Base-by-base conservation (phyloP, 768 basidiomycete genomes). In the Russula emetica region DNA sequence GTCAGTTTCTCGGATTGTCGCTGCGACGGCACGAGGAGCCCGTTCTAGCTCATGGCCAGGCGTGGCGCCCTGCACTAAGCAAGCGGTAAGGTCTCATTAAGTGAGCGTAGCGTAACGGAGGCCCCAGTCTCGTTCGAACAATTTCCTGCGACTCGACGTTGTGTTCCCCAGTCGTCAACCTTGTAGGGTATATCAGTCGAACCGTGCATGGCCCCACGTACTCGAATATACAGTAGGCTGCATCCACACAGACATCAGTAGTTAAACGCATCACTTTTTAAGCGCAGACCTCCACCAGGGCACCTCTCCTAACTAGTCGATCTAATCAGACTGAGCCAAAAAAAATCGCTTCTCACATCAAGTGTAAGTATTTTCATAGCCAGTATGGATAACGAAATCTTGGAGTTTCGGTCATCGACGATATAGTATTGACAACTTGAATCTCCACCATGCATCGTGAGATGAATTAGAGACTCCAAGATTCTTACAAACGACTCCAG, bases 81-180 rank as follows among this genome's bases (percentile, higher is more conserved):
- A 57, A 69, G 67, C 34, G 59, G 69, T 54, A 51, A 73, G 52
- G 56, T 28, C n/a, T 70, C 74, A n/a, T 44, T 36, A 11, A 44
- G 47, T 11, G 56, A 55, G 36, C 62, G 66, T 20, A 52, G 36
- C 28, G 28, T 28, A 28, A 4, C 6, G 67, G 61, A 7, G 80
- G 80, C 0, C 85, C 78, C 9, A 82, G 72, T 18, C 95, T 75
- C 32, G 86, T 82, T 72, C 94, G 94, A 1, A 84, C 80, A 47
- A 88, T 84, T 24, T 76, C 70, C 69, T 91, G 90, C 0, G 86
- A 84, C 72, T 91, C 84, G 60, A 96, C 76, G 64, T 80, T 86
- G 72, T 97, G 94, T 5, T 96, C 82, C 71, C 90, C 85, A 60
- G 97, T 83, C 1, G 85, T 88, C 30, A 32, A 32, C 30, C 30